Base-by-base conservation (phyloP, 1,284 basidiomycete species). In the Rhizoctonia solani region DNA sequence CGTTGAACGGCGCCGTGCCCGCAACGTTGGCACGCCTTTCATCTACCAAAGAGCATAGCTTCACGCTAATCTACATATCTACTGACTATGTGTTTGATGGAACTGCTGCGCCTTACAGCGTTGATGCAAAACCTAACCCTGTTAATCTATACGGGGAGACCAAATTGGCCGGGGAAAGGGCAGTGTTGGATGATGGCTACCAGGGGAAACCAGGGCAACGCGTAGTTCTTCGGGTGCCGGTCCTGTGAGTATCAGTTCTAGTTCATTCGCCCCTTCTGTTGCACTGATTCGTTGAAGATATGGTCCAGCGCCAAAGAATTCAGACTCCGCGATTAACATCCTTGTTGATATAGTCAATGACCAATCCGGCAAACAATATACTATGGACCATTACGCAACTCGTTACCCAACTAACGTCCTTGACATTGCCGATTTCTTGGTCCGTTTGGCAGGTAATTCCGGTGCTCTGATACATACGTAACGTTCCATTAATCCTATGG, bases 11-110 rank as follows among this genome's bases (percentile, higher is more conserved):
- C 46, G 79, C 79, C 6, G 85, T 91, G 6, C 86, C 89, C 4
- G 83, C 78, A 11, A 79, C 82, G 66, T 81, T 93, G 13, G 86
- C 89, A 2, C 74, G 79, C 4, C 79, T 92, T 11, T 82, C 87
- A 3, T 53, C 52, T 5, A 30, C 54, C 4, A 82, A 80, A 71
- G 74, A 77, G 0, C 76, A 87, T 19, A 78, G 79, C 29, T 89
- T 83, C 72, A 87, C 80, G 34, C 76, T 93, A 54, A 80, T 90
- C 41, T 89, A 92, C 76, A 88, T 93, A 71, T 67, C 61, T 8
- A 69, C 73, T 87, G 91, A 93, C 77, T 93, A 93, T 75, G 90
- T 94, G 13, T 93, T 94, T 72, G 89, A 92, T 71, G 92, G 92
- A 3, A 86, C 82, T n/a, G 85, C 86, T 0, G 89, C 92, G 1